Evolutionary conservation across 805 yeast species (phyloP), one percentile per base, ranked within the genome.

Genomic region (Yueomyces sp.): DNA sequence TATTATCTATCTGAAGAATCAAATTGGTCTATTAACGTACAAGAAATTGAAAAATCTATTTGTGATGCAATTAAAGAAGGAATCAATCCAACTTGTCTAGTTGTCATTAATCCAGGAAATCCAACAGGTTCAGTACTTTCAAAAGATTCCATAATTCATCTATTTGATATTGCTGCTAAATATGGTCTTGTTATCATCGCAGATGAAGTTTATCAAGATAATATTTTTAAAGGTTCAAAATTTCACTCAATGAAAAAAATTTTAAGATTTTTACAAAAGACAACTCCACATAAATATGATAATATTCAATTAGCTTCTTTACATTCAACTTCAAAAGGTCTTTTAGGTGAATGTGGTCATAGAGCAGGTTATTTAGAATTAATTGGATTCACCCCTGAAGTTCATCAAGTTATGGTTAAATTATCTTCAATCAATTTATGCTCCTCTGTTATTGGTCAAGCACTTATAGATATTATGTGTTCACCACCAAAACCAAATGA

Each of bases 331-430:
- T 90, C 97, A 9, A 92, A 92, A 65, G 99, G 99, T 62, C 86
- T 87, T 53, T 75, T 86, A 49, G 99, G 98, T 49, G 99, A 92
- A 66, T 92, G 99, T 73, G 99, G 99, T 47, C 98, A 92, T 69
- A 79, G 99, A 66, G 99, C 97, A 55, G 99, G 99, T 4, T 92
- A 88, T 69, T 84, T 92, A 92, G 99, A 92, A 65, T 66, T 88
- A 5, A 74, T 81, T 8, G 96, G 96, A 1, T 84, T 92, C 64
- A 67, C 73, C 11, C 70, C 69, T 3, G 87, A 81, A 39, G 80
- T 88, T 19, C 66, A 71, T 53, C 83, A 76, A 31, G 73, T 84
- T 44, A 71, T 92, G 43, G 70, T 82, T 63, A 92, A 92, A 66
- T 68, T 94, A 52, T 94, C 95, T 19, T 83, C 94, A 9, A 87